Conservation (phyloP, 2,329 filamentous ascomycete genomes). For the Apiospora marii region DNA sequence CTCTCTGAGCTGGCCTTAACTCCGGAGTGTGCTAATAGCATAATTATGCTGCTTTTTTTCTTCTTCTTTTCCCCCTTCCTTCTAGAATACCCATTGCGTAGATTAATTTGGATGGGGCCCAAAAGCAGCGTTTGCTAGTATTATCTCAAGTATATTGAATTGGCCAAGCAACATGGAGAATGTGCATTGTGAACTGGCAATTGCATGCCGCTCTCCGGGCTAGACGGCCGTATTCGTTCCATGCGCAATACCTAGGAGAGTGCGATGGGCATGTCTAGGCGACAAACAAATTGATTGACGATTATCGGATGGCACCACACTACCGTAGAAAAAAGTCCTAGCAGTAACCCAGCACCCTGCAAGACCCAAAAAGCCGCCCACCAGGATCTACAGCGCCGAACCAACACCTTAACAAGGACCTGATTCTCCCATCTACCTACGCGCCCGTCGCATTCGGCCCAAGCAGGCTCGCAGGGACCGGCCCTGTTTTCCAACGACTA, state of each 20-base stretch:
- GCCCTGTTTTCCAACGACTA: not conserved
- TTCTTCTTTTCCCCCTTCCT: too few species aligned
- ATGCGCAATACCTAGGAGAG: not conserved
- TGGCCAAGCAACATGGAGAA: not conserved
- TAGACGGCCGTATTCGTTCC: not conserved
- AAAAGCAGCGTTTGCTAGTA: not conserved
- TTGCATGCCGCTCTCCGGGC: not conserved
- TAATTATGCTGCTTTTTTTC: not conserved
- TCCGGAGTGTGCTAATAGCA: not conserved
- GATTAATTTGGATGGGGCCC: not conserved
- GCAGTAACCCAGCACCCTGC: conserved; percentile 1
- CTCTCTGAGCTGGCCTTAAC: conserved; percentile 12
- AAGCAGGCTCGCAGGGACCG: conserved; percentile 8
- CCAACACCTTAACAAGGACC: conserved; percentile 5
- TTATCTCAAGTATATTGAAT: not conserved
- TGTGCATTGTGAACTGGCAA: not conserved
- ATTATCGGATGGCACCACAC: conserved; percentile 10
- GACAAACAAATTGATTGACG: not conserved
- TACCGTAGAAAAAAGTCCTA: not conserved
- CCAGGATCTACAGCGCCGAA: conserved; percentile 8
- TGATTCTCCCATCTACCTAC: conserved; percentile 11
- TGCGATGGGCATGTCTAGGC: conserved; percentile 11
- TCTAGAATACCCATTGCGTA: not conserved
- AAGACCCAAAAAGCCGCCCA: conserved; percentile 1
- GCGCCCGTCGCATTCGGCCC: not conserved